Conservation (phyloP, 2,329 filamentous ascomycete species). For the Botrytis fragariae region DNA sequence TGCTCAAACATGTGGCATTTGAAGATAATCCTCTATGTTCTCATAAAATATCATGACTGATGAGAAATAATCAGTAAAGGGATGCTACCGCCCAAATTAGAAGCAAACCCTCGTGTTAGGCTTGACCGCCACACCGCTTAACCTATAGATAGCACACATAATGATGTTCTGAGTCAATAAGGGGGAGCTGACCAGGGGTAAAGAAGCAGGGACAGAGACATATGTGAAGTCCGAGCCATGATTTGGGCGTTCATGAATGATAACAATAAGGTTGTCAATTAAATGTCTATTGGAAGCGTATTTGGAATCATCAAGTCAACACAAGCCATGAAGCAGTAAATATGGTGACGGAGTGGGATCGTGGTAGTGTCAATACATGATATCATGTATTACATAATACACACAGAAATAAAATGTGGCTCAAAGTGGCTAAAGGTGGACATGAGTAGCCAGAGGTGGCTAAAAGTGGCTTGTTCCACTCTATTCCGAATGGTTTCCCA, state of each 20-base stretch:
- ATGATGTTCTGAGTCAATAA: neutral
- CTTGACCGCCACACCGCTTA: neutral
- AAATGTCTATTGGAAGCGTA: neutral
- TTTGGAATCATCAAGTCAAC: neutral
- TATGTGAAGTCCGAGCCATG: neutral
- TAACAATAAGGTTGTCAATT: neutral
- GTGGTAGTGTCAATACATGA: neutral
- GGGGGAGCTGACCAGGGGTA: neutral
- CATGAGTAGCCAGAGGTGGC: neutral
- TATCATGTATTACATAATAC: neutral
- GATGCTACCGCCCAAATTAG: neutral
- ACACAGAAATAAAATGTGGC: neutral
- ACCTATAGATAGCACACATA: neutral
- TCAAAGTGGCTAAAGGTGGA: neutral
- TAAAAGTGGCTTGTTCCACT: neutral
- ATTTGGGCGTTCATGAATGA: neutral
- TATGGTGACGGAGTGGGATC: neutral
- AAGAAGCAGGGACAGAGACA: neutral
- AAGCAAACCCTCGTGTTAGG: neutral
- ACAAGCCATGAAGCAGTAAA: neutral
- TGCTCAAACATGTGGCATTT: neutral
- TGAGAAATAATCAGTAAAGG: neutral
- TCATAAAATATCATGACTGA: neutral
- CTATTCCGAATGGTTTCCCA: neutral
- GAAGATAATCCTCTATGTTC: neutral